Conservation (phyloP, 2,329 filamentous ascomycete genomes). For the Sphaerulina musiva region DNA sequence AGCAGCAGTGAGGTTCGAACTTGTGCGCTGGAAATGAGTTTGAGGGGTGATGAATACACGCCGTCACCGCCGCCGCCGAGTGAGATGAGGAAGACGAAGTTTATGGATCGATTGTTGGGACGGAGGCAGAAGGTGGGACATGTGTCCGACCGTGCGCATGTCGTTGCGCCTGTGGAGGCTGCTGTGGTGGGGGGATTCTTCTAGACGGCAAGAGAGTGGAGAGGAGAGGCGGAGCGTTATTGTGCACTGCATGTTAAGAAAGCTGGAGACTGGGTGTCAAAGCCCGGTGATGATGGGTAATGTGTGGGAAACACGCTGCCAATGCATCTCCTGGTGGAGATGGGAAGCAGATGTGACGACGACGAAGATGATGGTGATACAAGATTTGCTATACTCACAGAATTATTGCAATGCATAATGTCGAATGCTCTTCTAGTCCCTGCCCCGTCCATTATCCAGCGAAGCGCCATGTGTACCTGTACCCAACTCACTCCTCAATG, state of each 20-base stretch:
- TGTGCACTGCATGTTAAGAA: not conserved
- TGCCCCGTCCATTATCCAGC: no score
- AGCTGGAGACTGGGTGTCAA: not conserved
- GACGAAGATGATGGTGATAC: not conserved
- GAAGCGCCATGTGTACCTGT: not conserved
- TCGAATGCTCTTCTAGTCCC: not conserved
- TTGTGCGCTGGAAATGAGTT: slow-evolving; percentile 21
- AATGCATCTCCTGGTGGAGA: not conserved
- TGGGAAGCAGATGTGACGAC: not conserved
- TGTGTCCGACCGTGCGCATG: not conserved
- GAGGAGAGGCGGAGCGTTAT: not conserved
- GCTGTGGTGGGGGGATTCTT: not conserved
- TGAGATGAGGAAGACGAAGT: slow-evolving; percentile 26
- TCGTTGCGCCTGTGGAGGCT: not conserved
- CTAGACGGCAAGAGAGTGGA: not conserved
- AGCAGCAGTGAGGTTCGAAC: not conserved
- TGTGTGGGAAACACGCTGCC: not conserved
- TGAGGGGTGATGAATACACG: slow-evolving; percentile 9
- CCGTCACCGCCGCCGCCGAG: slow-evolving; percentile 7
- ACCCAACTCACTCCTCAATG: not conserved
- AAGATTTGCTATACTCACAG: slow-evolving; percentile 7
- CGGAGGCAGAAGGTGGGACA: slow-evolving; percentile 20
- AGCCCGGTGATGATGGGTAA: not conserved
- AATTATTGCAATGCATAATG: not conserved
- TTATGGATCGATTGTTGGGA: slow-evolving; percentile 34